phyloP scores from a whole-genome alignment of 306 rosid genomes.

The Astragalus membranaceus region DNA sequence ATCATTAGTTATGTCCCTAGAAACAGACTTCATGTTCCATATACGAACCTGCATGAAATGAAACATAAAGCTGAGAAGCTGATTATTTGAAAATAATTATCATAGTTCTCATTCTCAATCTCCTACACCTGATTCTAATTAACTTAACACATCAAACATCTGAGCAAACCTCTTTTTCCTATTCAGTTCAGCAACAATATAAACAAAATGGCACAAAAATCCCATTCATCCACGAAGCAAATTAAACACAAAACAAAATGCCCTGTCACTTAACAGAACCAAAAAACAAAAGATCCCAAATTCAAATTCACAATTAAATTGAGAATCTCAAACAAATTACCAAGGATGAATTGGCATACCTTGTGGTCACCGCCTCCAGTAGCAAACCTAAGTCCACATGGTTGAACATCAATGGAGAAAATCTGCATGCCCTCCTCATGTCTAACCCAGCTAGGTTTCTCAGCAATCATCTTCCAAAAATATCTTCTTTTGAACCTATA shows the following conservation, averaged over 20 bases:
- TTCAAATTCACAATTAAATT: neutral
- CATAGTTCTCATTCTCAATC: neutral
- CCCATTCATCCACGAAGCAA: neutral
- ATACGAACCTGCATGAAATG: constrained; percentile 69
- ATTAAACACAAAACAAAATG: neutral
- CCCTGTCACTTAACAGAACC: neutral
- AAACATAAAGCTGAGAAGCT: neutral
- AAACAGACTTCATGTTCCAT: constrained; percentile 92
- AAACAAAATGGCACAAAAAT: neutral
- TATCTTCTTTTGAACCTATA: constrained; percentile 7
- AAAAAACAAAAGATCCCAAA: neutral
- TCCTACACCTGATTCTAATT: neutral
- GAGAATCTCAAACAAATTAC: neutral
- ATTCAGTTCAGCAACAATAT: neutral
- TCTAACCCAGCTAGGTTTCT: constrained; percentile 91
- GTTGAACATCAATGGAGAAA: constrained; percentile 97
- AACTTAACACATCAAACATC: constrained; percentile 2
- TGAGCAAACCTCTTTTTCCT: neutral
- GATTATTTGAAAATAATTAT: neutral
- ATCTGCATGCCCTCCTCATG: constrained; percentile 99
- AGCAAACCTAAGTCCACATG: constrained; percentile 85
- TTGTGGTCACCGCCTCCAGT: constrained; percentile 99
- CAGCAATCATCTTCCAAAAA: constrained; percentile 66
- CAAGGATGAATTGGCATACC: constrained; percentile 30
- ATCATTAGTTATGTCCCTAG: constrained; percentile 49